Base-by-base conservation (phyloP, 179 eudicot genomes). In the Gypsophila paniculata region DNA sequence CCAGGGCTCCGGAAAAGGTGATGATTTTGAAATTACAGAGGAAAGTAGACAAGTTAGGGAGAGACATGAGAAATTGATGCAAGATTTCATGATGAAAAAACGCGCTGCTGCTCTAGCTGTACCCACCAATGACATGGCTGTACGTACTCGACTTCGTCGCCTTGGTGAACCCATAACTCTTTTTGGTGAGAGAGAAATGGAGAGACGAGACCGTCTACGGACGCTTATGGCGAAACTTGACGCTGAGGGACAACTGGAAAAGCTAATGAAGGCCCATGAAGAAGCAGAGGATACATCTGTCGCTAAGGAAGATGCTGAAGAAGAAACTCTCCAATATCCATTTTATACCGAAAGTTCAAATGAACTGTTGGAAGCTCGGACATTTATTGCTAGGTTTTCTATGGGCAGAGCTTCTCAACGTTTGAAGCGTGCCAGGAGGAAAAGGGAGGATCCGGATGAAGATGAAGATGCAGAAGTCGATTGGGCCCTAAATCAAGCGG, bases 171-270 rank as follows among this genome's bases (percentile, higher is more conserved):
- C 98, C 10, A 86, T 91, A 9, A 93, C 98, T 38, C 82, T 93
- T 36, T 93, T 88, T 76, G 98, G 98, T 36, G 98, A 91, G 80
- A 89, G 89, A 59, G 98, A 93, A 73, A 93, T 93, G 98, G 98
- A 93, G 76, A 86, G 98, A 72, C 75, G 97, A 22, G 98, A 89
- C 44, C 86, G 96, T 22, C 74, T 93, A 70, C 77, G 97, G 85
- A 82, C 75, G 84, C 88, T 93, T 38, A 89, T 93, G 98, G 98
- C 87, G 2, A 91, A 85, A 82, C 89, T 93, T 60, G 98, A 93
- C 75, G 68, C 84, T 17, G 97, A 91, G 61, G 98, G 98, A 38
- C 90, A 93, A 70, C 80, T 91, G 85, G 98, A 93, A 54, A 89
- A 70, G 86, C 81, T 93, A 57, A 86, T 93, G 98, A 89, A 86